A percentile compares a stretch with the other conserved stretches of the same genome.
Conservation (phyloP, 495 filamentous ascomycete species). For the Parathielavia hyrcaniae region DNA sequence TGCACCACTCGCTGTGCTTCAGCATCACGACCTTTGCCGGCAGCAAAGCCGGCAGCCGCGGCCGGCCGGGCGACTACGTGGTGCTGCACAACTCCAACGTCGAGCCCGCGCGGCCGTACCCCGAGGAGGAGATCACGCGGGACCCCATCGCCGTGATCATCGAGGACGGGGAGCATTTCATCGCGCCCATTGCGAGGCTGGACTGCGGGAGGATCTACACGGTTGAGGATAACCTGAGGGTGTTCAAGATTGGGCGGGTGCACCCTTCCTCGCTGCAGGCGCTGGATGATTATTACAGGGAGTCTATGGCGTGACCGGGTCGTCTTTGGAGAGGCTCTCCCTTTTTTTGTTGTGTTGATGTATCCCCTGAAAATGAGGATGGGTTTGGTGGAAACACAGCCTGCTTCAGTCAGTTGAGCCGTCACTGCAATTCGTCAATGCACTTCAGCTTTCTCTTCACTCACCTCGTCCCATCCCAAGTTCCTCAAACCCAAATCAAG, state of each 20-base stretch:
- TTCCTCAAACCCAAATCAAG: no score
- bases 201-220: constrained; percentile 33
- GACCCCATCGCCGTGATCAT: constrained; percentile 30
- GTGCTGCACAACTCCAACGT: constrained; percentile 26
- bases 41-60: constrained; percentile 5
- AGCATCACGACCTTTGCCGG: constrained; percentile 26
- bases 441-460: no score
- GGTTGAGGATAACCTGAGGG: constrained; percentile 30
- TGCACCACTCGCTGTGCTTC: constrained; percentile 33
- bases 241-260: constrained; percentile 33
- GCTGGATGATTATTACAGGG: constrained; percentile 28
- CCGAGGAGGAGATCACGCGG: constrained; percentile 24
- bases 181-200: constrained; percentile 31
- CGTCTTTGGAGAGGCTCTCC: no score
- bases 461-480: no score
- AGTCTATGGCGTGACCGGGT: constrained; percentile 14
- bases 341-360: background rate
- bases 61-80: constrained; percentile 22
- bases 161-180: constrained; percentile 28
- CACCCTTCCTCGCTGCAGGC: constrained; percentile 19
- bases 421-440: background rate
- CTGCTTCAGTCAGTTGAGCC: background rate
- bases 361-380: background rate
- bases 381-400: background rate
- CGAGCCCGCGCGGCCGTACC: constrained; percentile 23